Conservation (phyloP, 495 filamentous ascomycete species). For the Xylaria castorea region DNA sequence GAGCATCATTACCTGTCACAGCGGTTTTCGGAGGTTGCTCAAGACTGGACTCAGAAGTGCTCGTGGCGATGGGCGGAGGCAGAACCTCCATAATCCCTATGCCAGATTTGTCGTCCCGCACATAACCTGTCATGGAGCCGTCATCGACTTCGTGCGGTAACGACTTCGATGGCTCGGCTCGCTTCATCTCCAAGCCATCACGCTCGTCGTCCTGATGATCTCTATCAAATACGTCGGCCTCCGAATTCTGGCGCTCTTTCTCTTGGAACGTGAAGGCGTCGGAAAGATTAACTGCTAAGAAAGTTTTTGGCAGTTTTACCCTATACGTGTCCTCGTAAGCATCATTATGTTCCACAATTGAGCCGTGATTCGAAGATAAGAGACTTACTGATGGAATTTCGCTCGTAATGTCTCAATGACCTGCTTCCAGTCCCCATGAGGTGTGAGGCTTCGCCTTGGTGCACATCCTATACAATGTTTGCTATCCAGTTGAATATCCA, state of each 20-base stretch:
- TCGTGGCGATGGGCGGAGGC: conserved; percentile 12
- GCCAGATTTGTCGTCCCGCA: conserved; percentile 10
- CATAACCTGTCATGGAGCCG: conserved; percentile 4
- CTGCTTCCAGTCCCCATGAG: conserved; percentile 94
- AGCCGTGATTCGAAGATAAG: conserved; percentile 22
- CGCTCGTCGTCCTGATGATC: conserved; percentile 34
- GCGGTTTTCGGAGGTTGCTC: conserved; percentile 3
- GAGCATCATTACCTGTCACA: conserved; percentile 25
- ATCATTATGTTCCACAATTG: conserved; percentile 18
- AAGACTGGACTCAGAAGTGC: neutral
- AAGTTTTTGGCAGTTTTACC: conserved; percentile 93
- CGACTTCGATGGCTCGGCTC: conserved; percentile 19
- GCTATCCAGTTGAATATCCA: conserved; percentile 94
- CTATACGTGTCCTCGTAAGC: conserved; percentile 48
- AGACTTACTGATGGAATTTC: conserved; percentile 88
- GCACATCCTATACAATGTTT: conserved; percentile 94
- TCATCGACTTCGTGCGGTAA: conserved; percentile 6
- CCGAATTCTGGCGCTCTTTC: conserved; percentile 49
- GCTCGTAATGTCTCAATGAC: conserved; percentile 92
- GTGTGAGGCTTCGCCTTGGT: conserved; percentile 83
- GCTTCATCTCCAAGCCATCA: conserved; percentile 43
- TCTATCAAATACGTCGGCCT: conserved; percentile 40
- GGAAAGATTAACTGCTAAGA: conserved; percentile 89
- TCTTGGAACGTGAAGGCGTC: conserved; percentile 68
- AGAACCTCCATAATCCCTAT: conserved; percentile 2